Evolutionary conservation across 441 rosid genomes (phyloP).

Genomic region (Erysimum cheiri): DNA sequence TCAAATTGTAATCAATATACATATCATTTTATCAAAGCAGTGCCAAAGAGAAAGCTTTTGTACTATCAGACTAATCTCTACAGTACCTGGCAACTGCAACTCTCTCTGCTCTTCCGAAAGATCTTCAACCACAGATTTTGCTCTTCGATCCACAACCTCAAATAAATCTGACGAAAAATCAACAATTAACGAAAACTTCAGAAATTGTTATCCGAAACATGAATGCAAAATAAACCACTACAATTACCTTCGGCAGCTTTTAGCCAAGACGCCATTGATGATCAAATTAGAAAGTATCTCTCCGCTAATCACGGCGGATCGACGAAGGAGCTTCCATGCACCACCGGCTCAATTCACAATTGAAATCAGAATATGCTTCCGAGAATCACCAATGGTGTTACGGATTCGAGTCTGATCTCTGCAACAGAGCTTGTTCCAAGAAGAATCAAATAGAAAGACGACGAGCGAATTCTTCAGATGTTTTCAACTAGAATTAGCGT

Average conservation of each 20-base stretch:
- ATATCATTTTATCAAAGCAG: background rate
- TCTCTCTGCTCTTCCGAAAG: slow-evolving; percentile 81
- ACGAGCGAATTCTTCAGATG: slow-evolving; percentile 27
- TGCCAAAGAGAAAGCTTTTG: slow-evolving; percentile 8
- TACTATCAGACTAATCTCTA: background rate
- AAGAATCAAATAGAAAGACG: background rate
- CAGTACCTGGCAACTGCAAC: slow-evolving; percentile 62
- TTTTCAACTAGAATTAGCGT: slow-evolving; percentile 5
- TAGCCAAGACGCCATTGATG: slow-evolving; percentile 86
- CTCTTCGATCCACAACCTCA: slow-evolving; percentile 97
- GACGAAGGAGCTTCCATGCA: slow-evolving; percentile 54
- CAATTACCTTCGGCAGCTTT: slow-evolving; percentile 95
- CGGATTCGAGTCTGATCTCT: slow-evolving; percentile 14
- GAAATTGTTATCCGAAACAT: background rate
- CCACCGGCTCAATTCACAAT: slow-evolving; percentile 27
- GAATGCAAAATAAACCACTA: slow-evolving; percentile 1
- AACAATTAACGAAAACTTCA: background rate
- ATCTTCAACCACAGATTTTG: slow-evolving; percentile 92
- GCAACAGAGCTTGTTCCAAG: background rate
- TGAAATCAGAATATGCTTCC: slow-evolving; percentile 13
- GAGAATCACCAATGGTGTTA: slow-evolving; percentile 3
- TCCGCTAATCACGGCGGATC: slow-evolving; percentile 47
- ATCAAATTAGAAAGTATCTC: slow-evolving; percentile 31
- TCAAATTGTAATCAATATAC: slow-evolving; percentile 4
- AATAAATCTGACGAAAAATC: slow-evolving; percentile 66